Evolutionary conservation across 2,329 filamentous ascomycete species (phyloP).

Genomic region (Fusarium mexicanum): DNA sequence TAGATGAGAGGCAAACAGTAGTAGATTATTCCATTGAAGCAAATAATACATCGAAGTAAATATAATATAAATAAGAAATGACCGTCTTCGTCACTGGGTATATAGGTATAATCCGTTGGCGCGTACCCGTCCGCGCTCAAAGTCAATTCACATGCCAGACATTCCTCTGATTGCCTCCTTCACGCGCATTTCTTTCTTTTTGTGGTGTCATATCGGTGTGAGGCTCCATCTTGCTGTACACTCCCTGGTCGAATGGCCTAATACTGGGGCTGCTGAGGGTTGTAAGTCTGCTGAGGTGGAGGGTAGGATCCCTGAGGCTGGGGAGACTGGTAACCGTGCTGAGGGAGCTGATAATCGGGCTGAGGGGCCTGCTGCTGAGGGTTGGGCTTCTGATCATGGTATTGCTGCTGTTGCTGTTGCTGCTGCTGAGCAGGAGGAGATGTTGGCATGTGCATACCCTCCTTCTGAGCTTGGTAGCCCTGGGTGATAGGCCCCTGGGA

Average conservation of each 20-base stretch:
- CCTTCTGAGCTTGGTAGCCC: constrained; percentile 51
- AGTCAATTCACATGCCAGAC: constrained; percentile 1
- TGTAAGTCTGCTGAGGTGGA: constrained; percentile 38
- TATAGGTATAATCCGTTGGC: constrained; percentile 41
- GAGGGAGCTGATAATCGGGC: constrained; percentile 28
- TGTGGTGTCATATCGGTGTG: constrained; percentile 8
- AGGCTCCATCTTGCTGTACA: neutral
- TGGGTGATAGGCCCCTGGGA: constrained; percentile 44
- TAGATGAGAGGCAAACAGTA: neutral
- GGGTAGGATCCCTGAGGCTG: constrained; percentile 37
- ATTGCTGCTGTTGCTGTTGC: neutral
- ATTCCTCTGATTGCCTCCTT: neutral
- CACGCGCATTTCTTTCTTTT: constrained; percentile 1
- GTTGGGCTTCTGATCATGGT: constrained; percentile 14
- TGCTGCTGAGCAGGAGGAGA: constrained; percentile 24
- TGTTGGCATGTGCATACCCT: constrained; percentile 51
- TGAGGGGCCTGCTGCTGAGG: constrained; percentile 26
- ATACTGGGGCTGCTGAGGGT: constrained; percentile 41
- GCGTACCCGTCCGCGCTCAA: constrained; percentile 25
- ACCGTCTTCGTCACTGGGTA: constrained; percentile 38
- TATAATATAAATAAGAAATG: constrained; percentile 17
- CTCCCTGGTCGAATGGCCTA: neutral
- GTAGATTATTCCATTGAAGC: neutral
- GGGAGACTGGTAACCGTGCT: constrained; percentile 35
- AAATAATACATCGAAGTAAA: neutral